These are phyloP conservation scores for Fusarium begoniae DNA, from an alignment of 2,329 filamentous ascomycete genomes.

Conservation along the genomic window DNA sequence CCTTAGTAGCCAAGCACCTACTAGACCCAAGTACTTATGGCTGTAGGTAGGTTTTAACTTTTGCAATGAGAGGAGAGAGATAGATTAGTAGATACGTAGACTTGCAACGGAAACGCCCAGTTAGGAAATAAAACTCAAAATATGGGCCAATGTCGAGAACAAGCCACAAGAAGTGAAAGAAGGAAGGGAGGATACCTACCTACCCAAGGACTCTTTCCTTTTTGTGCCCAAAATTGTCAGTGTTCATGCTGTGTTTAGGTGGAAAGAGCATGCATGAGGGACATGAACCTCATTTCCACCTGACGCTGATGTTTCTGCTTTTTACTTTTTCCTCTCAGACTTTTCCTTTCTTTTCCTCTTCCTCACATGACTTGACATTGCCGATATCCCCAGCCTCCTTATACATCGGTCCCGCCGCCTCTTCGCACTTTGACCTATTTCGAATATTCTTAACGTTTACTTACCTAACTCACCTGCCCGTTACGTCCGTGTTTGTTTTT, in stretches of 20 bases:
- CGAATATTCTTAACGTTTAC: not conserved
- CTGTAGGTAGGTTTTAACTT: not conserved
- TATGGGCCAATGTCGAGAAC: not conserved
- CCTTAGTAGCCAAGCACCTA: no score
- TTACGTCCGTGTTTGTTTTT: conserved; percentile 2
- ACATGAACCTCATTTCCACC: conserved; percentile 32
- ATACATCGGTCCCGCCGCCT: conserved; percentile 24
- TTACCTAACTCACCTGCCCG: not conserved
- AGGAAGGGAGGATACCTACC: not conserved
- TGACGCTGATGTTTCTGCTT: conserved; percentile 12
- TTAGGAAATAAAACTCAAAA: conserved; percentile 4
- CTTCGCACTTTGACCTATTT: conserved; percentile 16
- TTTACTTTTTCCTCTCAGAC: conserved; percentile 21
- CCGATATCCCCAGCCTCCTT: conserved; percentile 18
- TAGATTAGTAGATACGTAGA: not conserved
- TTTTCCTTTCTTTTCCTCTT: not conserved
- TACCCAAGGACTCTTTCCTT: not conserved
- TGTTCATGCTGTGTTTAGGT: not conserved
- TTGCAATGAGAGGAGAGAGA: conserved; percentile 4
- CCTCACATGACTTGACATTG: not conserved
- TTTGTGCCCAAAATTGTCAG: not conserved
- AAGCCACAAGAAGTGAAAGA: not conserved
- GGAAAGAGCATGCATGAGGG: conserved; percentile 10
- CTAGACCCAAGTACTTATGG: not conserved
- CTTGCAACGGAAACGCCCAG: conserved; percentile 12